Conservation (phyloP, 163 green algal species). For the Coccomyxa subellipsoidea region DNA sequence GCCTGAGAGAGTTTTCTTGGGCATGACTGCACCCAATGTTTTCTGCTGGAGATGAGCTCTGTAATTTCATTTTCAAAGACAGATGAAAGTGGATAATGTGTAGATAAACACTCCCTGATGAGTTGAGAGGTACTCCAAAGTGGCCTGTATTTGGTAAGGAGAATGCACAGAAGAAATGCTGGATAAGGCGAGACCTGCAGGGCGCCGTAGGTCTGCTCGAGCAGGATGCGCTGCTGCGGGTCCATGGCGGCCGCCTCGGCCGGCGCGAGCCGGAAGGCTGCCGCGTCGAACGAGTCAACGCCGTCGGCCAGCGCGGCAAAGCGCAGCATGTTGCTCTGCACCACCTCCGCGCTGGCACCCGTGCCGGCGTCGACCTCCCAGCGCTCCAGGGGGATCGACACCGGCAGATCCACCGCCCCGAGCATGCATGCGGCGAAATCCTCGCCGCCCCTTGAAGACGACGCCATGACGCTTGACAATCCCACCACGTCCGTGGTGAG, state of each 20-base stretch:
- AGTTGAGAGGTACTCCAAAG: neutral
- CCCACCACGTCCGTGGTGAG: conserved; percentile 19
- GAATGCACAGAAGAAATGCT: too few relatives aligned
- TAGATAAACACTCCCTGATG: too few relatives aligned
- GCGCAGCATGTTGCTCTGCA: conserved; percentile 23
- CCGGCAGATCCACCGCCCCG: conserved; percentile 7
- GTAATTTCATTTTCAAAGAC: too few relatives aligned
- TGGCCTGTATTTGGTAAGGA: neutral
- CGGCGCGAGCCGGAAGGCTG: conserved; percentile 35
- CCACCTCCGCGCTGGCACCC: neutral
- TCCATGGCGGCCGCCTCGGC: conserved; percentile 70
- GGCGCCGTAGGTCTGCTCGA: conserved; percentile 44
- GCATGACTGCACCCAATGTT: too few relatives aligned
- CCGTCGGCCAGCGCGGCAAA: conserved; percentile 50
- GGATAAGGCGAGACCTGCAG: too few relatives aligned
- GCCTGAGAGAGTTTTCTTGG: too few relatives aligned
- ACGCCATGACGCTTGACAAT: conserved; percentile 20
- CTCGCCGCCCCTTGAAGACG: neutral
- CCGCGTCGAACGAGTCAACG: conserved; percentile 42
- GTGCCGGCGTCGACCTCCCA: conserved; percentile 23
- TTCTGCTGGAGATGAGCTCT: too few relatives aligned
- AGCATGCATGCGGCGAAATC: conserved; percentile 19
- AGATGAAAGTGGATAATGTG: too few relatives aligned
- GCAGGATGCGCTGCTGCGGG: conserved; percentile 83
- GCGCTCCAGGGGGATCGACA: conserved; percentile 15